phyloP scores from a whole-genome alignment of 441 rosid species.

The Manihot esculenta region DNA sequence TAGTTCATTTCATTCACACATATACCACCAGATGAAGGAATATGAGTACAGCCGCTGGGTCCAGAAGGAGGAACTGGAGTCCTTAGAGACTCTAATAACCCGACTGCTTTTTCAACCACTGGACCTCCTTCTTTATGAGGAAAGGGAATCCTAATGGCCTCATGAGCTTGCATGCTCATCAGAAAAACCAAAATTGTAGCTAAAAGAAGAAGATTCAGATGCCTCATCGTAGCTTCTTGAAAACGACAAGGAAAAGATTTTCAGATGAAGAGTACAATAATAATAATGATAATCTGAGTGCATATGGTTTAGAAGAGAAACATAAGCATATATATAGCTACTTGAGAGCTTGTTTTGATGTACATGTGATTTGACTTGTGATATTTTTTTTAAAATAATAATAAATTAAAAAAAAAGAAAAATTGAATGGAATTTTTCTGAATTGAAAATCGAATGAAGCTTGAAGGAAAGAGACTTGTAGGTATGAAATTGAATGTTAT shows the following conservation, averaged over 20 bases:
- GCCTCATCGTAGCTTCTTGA: background rate
- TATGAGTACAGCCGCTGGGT: background rate
- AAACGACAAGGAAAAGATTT: background rate
- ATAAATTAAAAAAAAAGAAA: no score
- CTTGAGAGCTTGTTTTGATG: no score
- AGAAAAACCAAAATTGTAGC: background rate
- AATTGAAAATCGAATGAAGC: no score
- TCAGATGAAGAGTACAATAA: background rate
- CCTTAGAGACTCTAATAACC: background rate
- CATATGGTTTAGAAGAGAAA: no score
- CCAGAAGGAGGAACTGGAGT: background rate
- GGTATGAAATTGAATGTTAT: background rate
- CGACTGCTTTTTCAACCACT: background rate
- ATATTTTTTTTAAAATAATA: no score
- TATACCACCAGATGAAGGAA: background rate
- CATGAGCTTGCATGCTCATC: slow-evolving; percentile 1
- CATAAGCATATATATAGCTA: no score
- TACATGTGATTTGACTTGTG: no score
- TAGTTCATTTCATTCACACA: background rate
- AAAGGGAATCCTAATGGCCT: background rate
- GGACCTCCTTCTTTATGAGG: background rate
- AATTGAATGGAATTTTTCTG: no score
- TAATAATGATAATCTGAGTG: no score
- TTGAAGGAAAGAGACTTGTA: no score
- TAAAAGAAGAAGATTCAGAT: background rate